Evolutionary conservation across 2,329 filamentous ascomycete genomes (phyloP).

Genomic region (Eutypa lata): DNA sequence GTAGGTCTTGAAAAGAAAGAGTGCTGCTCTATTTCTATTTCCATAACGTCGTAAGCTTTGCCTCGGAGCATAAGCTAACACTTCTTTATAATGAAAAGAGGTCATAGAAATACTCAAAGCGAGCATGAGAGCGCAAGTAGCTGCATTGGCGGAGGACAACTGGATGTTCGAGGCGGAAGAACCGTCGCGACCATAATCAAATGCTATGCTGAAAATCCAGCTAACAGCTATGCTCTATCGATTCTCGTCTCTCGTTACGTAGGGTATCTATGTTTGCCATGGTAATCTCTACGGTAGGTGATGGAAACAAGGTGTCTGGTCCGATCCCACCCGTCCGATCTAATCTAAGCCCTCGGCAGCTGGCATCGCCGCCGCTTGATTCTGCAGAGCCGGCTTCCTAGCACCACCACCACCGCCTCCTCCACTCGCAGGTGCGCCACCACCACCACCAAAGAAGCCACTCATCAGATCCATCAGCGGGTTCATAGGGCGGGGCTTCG

Average conservation of each 20-base stretch:
- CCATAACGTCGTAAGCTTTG: background rate
- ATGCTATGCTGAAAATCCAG: background rate
- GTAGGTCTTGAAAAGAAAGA: slow-evolving; percentile 37
- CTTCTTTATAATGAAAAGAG: slow-evolving; percentile 39
- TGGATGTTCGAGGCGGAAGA: slow-evolving; percentile 86
- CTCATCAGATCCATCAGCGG: slow-evolving; percentile 98
- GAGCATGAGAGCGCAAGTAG: slow-evolving; percentile 70
- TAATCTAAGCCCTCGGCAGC: slow-evolving; percentile 60
- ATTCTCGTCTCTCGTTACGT: slow-evolving; percentile 1
- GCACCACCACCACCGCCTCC: slow-evolving; percentile 33
- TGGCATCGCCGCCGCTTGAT: slow-evolving; percentile 47
- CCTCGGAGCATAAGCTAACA: background rate
- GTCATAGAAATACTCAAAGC: slow-evolving; percentile 66
- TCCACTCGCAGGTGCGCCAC: slow-evolving; percentile 31
- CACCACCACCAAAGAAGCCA: slow-evolving; percentile 80
- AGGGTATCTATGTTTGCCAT: slow-evolving; percentile 3
- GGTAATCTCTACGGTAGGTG: slow-evolving; percentile 4
- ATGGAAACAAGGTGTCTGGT: background rate
- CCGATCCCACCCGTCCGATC: slow-evolving; percentile 6
- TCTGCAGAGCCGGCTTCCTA: slow-evolving; percentile 42
- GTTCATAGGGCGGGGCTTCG: slow-evolving; percentile 84
- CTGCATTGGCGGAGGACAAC: slow-evolving; percentile 73
- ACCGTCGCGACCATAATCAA: slow-evolving; percentile 37
- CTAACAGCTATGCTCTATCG: too few relatives aligned
- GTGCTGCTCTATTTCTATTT: too few relatives aligned